These are phyloP conservation scores for Tritrichomonas foetus DNA, from an alignment of 208 protist genomes.

Conservation along the genomic window DNA sequence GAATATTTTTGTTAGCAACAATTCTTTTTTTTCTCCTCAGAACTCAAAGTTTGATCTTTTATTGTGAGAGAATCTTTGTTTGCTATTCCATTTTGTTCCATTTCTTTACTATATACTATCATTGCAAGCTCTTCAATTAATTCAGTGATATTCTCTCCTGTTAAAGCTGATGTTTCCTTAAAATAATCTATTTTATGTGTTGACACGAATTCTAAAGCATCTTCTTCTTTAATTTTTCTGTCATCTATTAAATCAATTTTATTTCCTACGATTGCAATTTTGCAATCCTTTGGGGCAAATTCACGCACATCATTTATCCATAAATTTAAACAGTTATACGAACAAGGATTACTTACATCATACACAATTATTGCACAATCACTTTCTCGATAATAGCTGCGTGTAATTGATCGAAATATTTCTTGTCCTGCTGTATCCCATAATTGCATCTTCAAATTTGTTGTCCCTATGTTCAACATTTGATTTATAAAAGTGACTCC, in stretches of 20 bases:
- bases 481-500: not conserved
- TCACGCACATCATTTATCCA: not conserved
- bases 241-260: not conserved
- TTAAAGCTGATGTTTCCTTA: too few species aligned
- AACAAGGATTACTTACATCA: not conserved
- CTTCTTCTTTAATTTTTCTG: too few species aligned
- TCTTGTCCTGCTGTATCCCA: slow-evolving; percentile 37
- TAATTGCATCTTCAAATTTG: not conserved
- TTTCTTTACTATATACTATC: too few species aligned
- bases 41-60: too few species aligned
- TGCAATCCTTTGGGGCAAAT: not conserved
- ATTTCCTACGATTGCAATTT: not conserved
- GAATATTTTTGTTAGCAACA: too few species aligned
- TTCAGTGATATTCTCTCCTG: too few species aligned
- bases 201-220: too few species aligned
- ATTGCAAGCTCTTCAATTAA: too few species aligned
- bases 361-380: not conserved
- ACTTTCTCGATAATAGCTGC: not conserved
- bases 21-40: too few species aligned
- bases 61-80: too few species aligned
- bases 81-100: too few species aligned
- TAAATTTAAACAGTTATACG: not conserved
- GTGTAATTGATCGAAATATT: not conserved
- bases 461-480: not conserved
- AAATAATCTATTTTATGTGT: too few species aligned